Evolutionary conservation across 2,329 filamentous ascomycete species (phyloP), one percentile per base, ranked within the genome.

Genomic region (Pyricularia pennisetigena): DNA sequence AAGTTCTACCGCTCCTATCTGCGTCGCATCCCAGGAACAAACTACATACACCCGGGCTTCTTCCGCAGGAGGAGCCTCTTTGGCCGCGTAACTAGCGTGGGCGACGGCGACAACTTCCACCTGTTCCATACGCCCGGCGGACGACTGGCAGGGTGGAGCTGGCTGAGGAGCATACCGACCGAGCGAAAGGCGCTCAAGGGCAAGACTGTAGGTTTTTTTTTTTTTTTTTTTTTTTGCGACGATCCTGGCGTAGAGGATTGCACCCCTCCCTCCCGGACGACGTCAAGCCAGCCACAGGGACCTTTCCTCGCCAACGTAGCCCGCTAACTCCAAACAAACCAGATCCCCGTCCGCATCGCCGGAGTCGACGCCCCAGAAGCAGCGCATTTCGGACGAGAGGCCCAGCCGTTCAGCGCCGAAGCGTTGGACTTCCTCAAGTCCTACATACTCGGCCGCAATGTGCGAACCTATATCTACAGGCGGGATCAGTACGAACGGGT

Each of bases 81-180:
- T 73, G 95, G 95, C 16, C 86, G 86, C 70, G 95, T 98, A 61
- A 97, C 94, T 14, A 93, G 91, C 73, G 95, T 99, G 28, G 95
- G 96, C 61, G 95, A 99, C 83, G 96, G 93, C 4, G 95, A 99
- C 78, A 94, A 94, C 76, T 97, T 99, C 77, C 90, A 95, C 73
- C 78, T 99, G 65, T 99, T 90, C 77, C 95, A 99, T 78, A 98
- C 93, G 0, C 95, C 95, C 0, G 94, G 94, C n/a, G 95, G 95
- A 12, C 85, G 88, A 72, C 78, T 94, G 67, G 85, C 90, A 12
- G 95, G 95, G 67, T 99, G 95, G 95, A 93, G 91, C n/a, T 97
- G 92, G 93, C 75, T 95, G 71, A 89, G 93, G 74, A 88, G 80
- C 69, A 84, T 97, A 7, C 94, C 93, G 0, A 83, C 80, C 14